Evolutionary conservation across 768 basidiomycete species (phyloP).

Genomic region (Dacryopinax spathularia): DNA sequence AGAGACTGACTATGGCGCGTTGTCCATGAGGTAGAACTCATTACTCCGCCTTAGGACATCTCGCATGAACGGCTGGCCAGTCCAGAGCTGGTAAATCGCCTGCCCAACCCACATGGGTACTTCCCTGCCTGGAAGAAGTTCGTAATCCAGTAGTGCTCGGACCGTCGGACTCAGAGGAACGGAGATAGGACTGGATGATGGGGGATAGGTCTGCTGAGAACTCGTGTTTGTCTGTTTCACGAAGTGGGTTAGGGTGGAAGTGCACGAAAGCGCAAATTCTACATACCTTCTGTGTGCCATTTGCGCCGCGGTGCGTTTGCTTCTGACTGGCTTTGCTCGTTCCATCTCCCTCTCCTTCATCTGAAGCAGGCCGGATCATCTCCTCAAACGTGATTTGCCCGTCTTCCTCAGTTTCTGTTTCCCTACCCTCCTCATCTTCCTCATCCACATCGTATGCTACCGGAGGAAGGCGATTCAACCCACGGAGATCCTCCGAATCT

Average conservation of each 20-base stretch:
- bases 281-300: not conserved
- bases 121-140: not conserved
- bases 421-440: not conserved
- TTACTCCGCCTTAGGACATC: conserved; percentile 28
- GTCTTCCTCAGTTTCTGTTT: not conserved
- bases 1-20: conserved; percentile 63
- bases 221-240: not conserved
- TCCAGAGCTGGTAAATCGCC: conserved; percentile 31
- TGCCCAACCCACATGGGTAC: conserved; percentile 25
- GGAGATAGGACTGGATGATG: not conserved
- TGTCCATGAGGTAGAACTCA: conserved; percentile 91
- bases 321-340: not conserved
- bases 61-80: conserved; percentile 32
- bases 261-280: not conserved
- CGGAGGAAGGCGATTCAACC: not conserved
- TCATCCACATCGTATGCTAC: not conserved
- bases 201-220: not conserved
- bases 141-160: not conserved
- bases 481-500: not conserved
- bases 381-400: not conserved
- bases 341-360: not conserved
- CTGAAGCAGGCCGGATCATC: not conserved
- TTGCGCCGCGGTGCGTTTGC: not conserved
- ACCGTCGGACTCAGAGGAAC: not conserved
- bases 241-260: not conserved